A percentile compares a stretch with the other conserved stretches of the same genome.
phyloP scores from a whole-genome alignment of 352 stramenopile species.

The Phytophthora boehmeriae region DNA sequence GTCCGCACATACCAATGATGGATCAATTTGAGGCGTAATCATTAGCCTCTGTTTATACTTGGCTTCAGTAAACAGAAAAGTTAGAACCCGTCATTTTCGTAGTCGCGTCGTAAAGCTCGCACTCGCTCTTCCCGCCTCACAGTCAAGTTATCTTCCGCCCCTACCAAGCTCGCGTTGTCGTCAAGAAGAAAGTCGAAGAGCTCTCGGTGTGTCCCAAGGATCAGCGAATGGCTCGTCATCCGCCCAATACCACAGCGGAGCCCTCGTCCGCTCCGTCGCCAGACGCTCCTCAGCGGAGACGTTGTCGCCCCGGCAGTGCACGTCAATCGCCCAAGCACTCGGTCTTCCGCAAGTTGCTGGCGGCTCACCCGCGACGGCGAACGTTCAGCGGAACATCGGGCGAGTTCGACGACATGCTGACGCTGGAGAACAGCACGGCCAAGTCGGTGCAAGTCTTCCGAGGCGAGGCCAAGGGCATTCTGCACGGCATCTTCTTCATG shows the following conservation, averaged over 20 bases:
- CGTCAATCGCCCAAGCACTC: conserved; percentile 18
- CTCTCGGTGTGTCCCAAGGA: not conserved
- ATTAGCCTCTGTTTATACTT: no score
- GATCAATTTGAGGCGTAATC: no score
- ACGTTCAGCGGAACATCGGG: conserved; percentile 36
- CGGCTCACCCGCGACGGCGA: conserved; percentile 27
- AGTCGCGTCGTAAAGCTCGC: no score
- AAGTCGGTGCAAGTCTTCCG: conserved; percentile 68
- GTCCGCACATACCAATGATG: no score
- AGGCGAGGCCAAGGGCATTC: conserved; percentile 57
- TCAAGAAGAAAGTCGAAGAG: not conserved
- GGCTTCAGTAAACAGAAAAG: no score
- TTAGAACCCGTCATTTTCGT: no score
- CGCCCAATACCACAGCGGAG: not conserved
- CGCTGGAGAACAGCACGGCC: conserved; percentile 51
- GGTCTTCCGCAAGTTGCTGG: conserved; percentile 28
- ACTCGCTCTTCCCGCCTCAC: no score
- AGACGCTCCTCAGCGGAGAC: conserved; percentile 18
- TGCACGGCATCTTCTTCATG: conserved; percentile 67
- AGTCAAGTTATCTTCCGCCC: not conserved
- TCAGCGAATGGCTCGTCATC: not conserved
- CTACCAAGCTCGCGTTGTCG: not conserved
- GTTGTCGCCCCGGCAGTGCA: conserved; percentile 16
- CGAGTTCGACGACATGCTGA: conserved; percentile 40
- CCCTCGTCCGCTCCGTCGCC: not conserved